Conservation (phyloP, 345 rosid genomes). For the Pugionium cornutum region DNA sequence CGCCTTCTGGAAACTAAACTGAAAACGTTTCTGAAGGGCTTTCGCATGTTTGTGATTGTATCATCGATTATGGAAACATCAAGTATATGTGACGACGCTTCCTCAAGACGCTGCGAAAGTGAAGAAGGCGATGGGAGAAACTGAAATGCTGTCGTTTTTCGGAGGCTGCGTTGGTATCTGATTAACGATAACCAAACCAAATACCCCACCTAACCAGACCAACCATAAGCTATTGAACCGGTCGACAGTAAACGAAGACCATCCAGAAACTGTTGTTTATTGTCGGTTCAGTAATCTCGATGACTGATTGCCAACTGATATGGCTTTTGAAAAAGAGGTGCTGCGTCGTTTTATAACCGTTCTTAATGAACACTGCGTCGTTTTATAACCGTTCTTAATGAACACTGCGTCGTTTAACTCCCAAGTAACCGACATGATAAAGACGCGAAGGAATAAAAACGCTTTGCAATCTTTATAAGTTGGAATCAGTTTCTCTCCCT, state of each 20-base stretch:
- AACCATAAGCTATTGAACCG: background rate
- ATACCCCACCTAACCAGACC: background rate
- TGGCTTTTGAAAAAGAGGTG: too few relatives aligned
- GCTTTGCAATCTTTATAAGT: background rate
- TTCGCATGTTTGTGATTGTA: constrained; percentile 1
- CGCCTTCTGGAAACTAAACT: background rate
- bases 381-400: background rate
- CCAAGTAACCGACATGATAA: background rate
- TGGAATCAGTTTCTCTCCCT: too few relatives aligned
- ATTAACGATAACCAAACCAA: background rate
- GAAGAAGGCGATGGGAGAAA: background rate
- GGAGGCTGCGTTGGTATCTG: background rate
- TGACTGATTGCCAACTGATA: background rate
- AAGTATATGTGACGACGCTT: constrained; percentile 10
- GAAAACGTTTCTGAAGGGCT: background rate
- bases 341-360: background rate
- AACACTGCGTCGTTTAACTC: background rate
- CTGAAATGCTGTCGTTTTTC: background rate
- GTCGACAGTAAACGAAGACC: too few relatives aligned
- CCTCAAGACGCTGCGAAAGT: constrained; percentile 14
- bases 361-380: background rate
- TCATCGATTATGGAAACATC: constrained; percentile 10
- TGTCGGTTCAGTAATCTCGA: background rate
- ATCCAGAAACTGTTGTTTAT: background rate
- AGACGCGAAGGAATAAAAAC: background rate